These are phyloP conservation scores for Saturnispora serradocipensis DNA, from an alignment of 805 yeast species.

Conservation along the genomic window DNA sequence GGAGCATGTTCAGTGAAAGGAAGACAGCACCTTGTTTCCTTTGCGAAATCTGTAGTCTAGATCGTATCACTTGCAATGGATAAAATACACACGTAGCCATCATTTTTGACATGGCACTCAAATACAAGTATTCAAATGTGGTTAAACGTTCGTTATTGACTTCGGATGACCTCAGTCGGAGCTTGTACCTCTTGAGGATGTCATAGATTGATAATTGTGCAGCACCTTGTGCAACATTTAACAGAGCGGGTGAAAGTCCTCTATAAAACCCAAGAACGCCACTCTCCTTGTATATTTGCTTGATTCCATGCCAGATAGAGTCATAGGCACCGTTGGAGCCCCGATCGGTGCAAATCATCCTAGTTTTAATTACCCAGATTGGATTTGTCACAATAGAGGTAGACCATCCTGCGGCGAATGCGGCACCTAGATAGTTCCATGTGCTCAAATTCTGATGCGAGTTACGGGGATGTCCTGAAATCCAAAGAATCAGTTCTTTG, in stretches of 20 bases:
- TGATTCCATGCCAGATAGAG: conserved; percentile 48
- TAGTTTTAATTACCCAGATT: conserved; percentile 89
- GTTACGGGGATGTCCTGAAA: conserved; percentile 9
- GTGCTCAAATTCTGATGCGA: conserved; percentile 32
- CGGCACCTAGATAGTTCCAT: conserved; percentile 41
- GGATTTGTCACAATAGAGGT: conserved; percentile 84
- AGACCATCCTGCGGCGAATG: conserved; percentile 62
- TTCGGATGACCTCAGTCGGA: conserved; percentile 7
- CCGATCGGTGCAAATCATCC: conserved; percentile 58
- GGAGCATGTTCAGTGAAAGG: conserved; percentile 32
- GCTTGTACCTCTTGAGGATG: conserved; percentile 43
- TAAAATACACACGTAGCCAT: conserved; percentile 60
- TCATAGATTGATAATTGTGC: conserved; percentile 84
- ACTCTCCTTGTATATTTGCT: conserved; percentile 37
- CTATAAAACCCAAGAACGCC: conserved; percentile 72
- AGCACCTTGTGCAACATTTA: conserved; percentile 86
- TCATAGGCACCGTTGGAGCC: conserved; percentile 42
- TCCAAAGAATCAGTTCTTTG: conserved; percentile 28
- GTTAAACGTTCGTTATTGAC: conserved; percentile 24
- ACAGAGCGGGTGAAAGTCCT: conserved; percentile 67
- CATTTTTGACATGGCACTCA: conserved; percentile 63
- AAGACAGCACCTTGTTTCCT: conserved; percentile 23
- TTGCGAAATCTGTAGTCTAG: conserved; percentile 57
- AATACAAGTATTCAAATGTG: conserved; percentile 49
- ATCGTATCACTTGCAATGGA: conserved; percentile 74